A percentile compares a stretch with the other conserved stretches of the same genome.
phyloP scores from a whole-genome alignment of 192 early-diverging fungal species.

The Backusella parvicylindrica region DNA sequence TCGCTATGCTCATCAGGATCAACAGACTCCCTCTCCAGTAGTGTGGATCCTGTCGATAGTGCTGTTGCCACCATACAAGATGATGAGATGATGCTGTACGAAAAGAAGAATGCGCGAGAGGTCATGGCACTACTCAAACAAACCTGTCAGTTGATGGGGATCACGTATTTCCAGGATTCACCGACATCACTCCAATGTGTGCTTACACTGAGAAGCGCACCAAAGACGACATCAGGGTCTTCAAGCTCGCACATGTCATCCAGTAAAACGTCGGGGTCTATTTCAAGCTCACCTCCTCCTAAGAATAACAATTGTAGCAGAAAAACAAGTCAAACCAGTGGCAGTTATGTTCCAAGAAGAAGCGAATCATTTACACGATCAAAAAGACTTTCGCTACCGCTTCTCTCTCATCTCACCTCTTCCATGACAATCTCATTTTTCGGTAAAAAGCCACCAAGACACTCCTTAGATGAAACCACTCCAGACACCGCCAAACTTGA shows the following conservation, averaged over 20 bases:
- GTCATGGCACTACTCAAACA: conserved; percentile 23
- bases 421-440: conserved; percentile 14
- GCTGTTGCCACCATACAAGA: neutral
- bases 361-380: neutral
- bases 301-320: neutral
- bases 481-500: neutral
- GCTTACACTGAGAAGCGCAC: conserved; percentile 13
- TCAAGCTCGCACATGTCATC: neutral
- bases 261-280: neutral
- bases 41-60: neutral
- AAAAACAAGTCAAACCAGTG: conserved; percentile 5
- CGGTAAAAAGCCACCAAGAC: neutral
- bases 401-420: conserved; percentile 16
- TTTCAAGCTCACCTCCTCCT: neutral
- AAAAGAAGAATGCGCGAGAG: conserved; percentile 18
- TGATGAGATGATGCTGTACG: neutral
- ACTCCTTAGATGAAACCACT: neutral
- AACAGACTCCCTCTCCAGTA: conserved; percentile 12
- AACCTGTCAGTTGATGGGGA: conserved; percentile 26
- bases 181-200: conserved; percentile 6
- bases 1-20: conserved; percentile 10
- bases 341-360: neutral
- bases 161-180: conserved; percentile 25
- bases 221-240: neutral
- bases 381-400: conserved; percentile 23